phyloP scores from a whole-genome alignment of 345 rosid genomes.

The Kernera saxatilis region DNA sequence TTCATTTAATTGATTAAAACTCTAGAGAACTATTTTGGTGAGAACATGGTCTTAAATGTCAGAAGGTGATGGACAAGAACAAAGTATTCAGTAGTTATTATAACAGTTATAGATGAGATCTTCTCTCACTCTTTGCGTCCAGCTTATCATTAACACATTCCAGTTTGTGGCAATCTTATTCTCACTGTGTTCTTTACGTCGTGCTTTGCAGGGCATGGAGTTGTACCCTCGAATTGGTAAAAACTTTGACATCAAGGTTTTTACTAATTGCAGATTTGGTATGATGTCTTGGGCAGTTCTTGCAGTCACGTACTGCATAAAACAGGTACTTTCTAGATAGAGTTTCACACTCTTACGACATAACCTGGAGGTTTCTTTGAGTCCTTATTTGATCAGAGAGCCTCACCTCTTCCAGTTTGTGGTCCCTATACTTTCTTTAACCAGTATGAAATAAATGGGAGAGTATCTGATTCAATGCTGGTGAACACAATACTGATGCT shows the following conservation, averaged over 20 bases:
- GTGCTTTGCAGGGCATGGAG: constrained; percentile 84
- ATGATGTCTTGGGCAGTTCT: constrained; percentile 99
- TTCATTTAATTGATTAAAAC: not conserved
- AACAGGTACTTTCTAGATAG: constrained; percentile 55
- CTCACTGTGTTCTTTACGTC: constrained; percentile 10
- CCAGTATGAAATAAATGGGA: constrained; percentile 81
- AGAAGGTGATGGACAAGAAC: not conserved
- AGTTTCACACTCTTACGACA: not conserved
- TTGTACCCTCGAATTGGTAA: constrained; percentile 96
- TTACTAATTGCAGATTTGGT: constrained; percentile 97
- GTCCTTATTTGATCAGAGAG: not conserved
- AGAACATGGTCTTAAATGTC: not conserved
- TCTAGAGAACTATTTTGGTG: not conserved
- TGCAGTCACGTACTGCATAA: constrained; percentile 95
- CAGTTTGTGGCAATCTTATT: not conserved
- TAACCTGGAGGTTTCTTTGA: not conserved
- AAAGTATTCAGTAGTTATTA: not conserved
- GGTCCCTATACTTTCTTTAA: constrained; percentile 21
- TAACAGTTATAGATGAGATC: not conserved
- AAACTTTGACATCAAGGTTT: constrained; percentile 92
- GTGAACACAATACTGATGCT: constrained; percentile 90
- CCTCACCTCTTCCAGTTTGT: not conserved
- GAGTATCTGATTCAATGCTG: constrained; percentile 84
- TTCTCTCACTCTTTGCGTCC: constrained; percentile 4
- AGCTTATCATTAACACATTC: not conserved